Evolutionary conservation across 2,329 filamentous ascomycete genomes (phyloP), one percentile per base, ranked within the genome.

Genomic region (Chrysosporium keratinophilum): DNA sequence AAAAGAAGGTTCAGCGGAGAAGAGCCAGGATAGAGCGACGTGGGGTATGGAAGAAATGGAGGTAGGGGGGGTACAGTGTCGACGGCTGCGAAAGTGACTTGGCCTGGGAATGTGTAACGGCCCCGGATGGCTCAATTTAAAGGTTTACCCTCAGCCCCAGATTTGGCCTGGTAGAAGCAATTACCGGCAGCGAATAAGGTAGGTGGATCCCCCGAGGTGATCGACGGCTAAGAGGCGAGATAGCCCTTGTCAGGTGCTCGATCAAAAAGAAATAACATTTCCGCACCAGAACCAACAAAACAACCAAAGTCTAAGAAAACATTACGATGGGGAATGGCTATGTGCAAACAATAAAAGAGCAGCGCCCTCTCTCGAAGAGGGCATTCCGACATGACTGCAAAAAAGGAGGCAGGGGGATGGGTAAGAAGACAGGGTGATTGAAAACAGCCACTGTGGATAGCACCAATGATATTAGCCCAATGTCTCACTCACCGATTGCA

Each of bases 261-360:
- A 54, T 57, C 52, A 45, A 57, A 56, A 57, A 52, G 46, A 50
- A 57, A 54, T 50, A 54, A 34, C 43, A 54, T 23, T 44, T 34
- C 31, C 14, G 40, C 42, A 40, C 42, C 41, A 52, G 39, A 19
- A 47, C 43, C 43, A 47, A 53, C 42, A 40, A 37, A 41, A 41
- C 28, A 48, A 48, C 48, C 35, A 42, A 43, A 5, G 14, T 42
- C 23, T 7, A 10, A 10, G n/a, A 28, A 40, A 34, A 37, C 45
- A 48, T 28, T 35, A 28, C 4, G n/a, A 20, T 49, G 5, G 3
- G 46, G 43, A 33, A 20, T 15, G 31, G 23, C 44, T n/a, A n/a
- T 12, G 35, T 37, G 31, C 20, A 28, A 34, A 37, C 35, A 44
- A 43, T 4, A 42, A 42, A 17, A 50, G 23, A 37, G 14, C 11